Conservation (phyloP, 257 asterid genomes). For the Solanum arcanum region DNA sequence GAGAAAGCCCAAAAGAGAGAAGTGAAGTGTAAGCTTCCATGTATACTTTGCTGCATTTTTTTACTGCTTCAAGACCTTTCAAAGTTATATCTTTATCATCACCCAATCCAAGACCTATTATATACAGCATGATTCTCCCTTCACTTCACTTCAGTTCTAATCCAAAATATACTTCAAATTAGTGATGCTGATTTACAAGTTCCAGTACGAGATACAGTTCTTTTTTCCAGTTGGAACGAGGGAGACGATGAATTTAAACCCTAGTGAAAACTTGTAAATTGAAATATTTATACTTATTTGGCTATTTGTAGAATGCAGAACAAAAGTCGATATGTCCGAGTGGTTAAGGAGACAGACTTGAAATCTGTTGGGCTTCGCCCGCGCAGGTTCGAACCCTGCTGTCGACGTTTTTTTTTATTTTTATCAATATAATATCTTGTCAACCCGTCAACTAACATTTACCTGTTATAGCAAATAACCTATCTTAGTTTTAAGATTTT, state of each 20-base stretch:
- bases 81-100: slow-evolving; percentile 80
- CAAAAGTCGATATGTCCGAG: slow-evolving; percentile 70
- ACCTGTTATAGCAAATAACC: background rate
- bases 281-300: accelerated
- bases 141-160: background rate
- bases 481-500: background rate
- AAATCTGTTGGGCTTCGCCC: slow-evolving; percentile 86
- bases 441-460: background rate
- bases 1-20: slow-evolving; percentile 74
- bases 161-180: background rate
- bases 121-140: slow-evolving; percentile 40
- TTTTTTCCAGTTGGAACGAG: background rate
- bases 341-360: slow-evolving; percentile 97
- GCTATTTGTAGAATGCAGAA: accelerated
- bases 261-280: background rate
- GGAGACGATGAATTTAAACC: background rate
- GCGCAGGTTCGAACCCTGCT: slow-evolving; percentile 86
- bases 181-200: background rate
- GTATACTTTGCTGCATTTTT: slow-evolving; percentile 54
- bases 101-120: slow-evolving; percentile 76
- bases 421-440: too few species aligned
- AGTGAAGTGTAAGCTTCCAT: slow-evolving; percentile 96
- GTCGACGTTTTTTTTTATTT: slow-evolving; percentile 22
- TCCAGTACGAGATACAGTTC: background rate
- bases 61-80: slow-evolving; percentile 81